These are phyloP conservation scores for Hypoxylon fragiforme DNA, from an alignment of 495 filamentous ascomycete species.

Conservation along the genomic window DNA sequence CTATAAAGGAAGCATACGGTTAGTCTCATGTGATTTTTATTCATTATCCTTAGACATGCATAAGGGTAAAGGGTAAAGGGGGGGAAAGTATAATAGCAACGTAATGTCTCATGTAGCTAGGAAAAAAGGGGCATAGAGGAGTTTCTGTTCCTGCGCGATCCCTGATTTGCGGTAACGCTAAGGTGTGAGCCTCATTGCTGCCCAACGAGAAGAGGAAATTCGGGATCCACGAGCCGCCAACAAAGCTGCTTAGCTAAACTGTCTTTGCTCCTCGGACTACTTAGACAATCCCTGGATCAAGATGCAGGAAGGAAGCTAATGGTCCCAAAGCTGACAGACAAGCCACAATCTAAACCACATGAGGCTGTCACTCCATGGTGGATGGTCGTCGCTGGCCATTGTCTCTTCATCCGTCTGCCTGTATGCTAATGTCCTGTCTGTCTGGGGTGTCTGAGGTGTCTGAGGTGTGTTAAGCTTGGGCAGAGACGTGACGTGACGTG, in stretches of 20 bases:
- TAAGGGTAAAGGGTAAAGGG: slow-evolving; percentile 11
- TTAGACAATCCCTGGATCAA: slow-evolving; percentile 13
- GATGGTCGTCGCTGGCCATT: slow-evolving; percentile 15
- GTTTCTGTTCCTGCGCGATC: slow-evolving; percentile 28
- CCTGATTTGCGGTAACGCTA: slow-evolving; percentile 25
- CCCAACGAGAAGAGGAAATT: slow-evolving; percentile 41
- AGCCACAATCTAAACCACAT: slow-evolving; percentile 35
- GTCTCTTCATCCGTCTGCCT: slow-evolving; percentile 18
- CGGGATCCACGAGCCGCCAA: slow-evolving; percentile 19
- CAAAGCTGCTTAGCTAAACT: slow-evolving; percentile 24
- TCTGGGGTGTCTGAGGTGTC: too few species aligned
- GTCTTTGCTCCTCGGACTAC: slow-evolving; percentile 10
- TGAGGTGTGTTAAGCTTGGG: slow-evolving; percentile 25
- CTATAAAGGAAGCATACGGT: slow-evolving; percentile 52
- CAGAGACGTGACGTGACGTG: slow-evolving; percentile 32
- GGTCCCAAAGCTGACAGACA: slow-evolving; percentile 31
- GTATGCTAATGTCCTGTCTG: too few species aligned
- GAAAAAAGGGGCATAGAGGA: too few species aligned
- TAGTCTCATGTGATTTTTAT: slow-evolving; percentile 43
- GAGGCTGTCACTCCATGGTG: slow-evolving; percentile 39
- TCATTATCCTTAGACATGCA: slow-evolving; percentile 19
- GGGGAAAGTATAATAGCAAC: slow-evolving; percentile 14
- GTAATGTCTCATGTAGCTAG: slow-evolving; percentile 11
- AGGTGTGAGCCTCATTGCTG: slow-evolving; percentile 43
- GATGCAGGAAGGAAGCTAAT: slow-evolving; percentile 5